Evolutionary conservation across 345 rosid genomes (phyloP), one percentile per base, ranked within the genome.

Genomic region (Boechera retrofracta): DNA sequence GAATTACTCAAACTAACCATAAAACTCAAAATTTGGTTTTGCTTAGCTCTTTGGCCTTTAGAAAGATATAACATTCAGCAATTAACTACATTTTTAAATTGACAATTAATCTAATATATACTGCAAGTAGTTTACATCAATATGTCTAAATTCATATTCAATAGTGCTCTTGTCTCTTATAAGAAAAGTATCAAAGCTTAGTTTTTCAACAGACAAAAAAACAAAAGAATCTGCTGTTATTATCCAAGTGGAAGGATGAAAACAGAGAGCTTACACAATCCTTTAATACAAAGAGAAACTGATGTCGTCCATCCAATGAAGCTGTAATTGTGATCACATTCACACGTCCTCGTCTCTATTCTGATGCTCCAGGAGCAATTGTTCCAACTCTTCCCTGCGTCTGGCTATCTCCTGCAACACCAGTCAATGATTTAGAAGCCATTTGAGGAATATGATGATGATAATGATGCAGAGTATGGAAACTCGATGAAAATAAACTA

Each of bases 341-440:
- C 42, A 78, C 68, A 65, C 82, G 5, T 67, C 76, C 0, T 64
- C 57, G 10, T 73, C 78, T 67, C 51, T 26, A 67, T 26, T 61
- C n/a, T 78, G 77, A 77, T 90, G 93, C 56, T 69, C 69, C 28
- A 95, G 3, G 58, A 95, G 92, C 79, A 93, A 79, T 63, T 88
- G 99, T 83, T 95, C 94, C 44, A 95, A 91, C 53, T 95, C 96
- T 77, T 85, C 96, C 78, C 86, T 87, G 58, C 96, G 91, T 62
- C 83, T 83, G 67, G 88, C 93, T 79, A 95, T 71, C 47, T 95
- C 94, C 99, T 95, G 90, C 29, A 16, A 35, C 49, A 63, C 16
- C 10, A 5, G 66, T 58, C 39, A 47, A 56, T 48, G 24, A 77
- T 64, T 45, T 44, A 53, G 45, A 52, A 49, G 47, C 29, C 16